These are phyloP conservation scores for Filobasidium wieringae DNA, from an alignment of 768 basidiomycete species.

Conservation along the genomic window DNA sequence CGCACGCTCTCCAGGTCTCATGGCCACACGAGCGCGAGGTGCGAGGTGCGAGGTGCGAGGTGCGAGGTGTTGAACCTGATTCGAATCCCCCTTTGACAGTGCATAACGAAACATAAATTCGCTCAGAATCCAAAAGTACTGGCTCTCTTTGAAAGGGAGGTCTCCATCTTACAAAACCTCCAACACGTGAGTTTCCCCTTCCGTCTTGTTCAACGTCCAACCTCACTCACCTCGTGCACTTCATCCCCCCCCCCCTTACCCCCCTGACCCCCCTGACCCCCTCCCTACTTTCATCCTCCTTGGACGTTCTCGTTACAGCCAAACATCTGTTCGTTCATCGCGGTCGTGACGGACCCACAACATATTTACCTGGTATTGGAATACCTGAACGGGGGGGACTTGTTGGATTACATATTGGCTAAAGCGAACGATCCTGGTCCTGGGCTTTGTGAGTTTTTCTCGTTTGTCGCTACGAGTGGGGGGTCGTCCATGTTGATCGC, in stretches of 20 bases:
- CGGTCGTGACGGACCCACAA: conserved; percentile 59
- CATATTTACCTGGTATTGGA: conserved; percentile 56
- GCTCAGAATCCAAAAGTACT: conserved; percentile 31
- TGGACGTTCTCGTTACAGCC: conserved; percentile 35
- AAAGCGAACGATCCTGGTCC: conserved; percentile 26
- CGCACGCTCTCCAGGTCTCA: conserved; percentile 7
- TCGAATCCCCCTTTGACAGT: conserved; percentile 39
- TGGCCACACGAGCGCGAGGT: too few species aligned
- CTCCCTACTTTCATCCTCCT: neutral
- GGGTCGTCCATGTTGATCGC: neutral
- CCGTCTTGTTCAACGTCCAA: too few species aligned
- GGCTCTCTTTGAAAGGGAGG: conserved; percentile 54
- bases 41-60: too few species aligned
- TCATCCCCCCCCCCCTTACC: too few species aligned
- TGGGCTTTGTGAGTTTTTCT: conserved; percentile 51
- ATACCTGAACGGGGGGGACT: conserved; percentile 73
- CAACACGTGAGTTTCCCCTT: conserved; percentile 51
- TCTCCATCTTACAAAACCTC: conserved; percentile 62
- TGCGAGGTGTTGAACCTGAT: conserved; percentile 57
- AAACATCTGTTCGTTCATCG: conserved; percentile 68
- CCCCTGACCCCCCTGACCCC: too few species aligned
- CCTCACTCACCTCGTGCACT: too few species aligned
- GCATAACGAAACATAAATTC: conserved; percentile 36
- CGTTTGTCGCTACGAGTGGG: neutral
- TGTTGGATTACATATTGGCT: conserved; percentile 59